phyloP scores from a whole-genome alignment of 495 filamentous ascomycete genomes.

The Cercophora newfieldiana region DNA sequence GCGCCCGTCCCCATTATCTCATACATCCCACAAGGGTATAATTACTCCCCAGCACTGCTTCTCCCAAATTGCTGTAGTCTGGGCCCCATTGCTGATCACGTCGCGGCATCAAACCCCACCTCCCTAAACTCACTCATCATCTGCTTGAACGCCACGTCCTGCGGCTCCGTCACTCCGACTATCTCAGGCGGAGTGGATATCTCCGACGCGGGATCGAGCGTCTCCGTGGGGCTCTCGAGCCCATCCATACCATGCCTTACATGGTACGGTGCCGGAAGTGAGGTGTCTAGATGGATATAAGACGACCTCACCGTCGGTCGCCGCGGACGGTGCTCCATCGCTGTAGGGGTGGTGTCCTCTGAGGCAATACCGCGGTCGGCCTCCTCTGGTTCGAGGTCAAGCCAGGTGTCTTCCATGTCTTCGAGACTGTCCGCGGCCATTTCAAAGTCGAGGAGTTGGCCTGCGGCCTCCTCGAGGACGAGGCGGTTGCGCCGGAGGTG shows the following conservation, averaged over 20 bases:
- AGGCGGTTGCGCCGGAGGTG: conserved; percentile 26
- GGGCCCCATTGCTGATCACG: no score
- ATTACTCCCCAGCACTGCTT: no score
- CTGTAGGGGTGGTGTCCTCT: not conserved
- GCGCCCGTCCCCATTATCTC: no score
- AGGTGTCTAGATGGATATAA: conserved; percentile 8
- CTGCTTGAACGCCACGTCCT: conserved; percentile 20
- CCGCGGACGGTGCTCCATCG: not conserved
- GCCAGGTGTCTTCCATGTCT: conserved; percentile 14
- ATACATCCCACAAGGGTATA: no score
- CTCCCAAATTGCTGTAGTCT: no score
- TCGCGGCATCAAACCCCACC: conserved; percentile 13
- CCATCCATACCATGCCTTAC: conserved; percentile 14
- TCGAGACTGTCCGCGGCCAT: conserved; percentile 14
- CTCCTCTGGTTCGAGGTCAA: not conserved
- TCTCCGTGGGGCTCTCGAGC: conserved; percentile 28
- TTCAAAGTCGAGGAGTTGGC: conserved; percentile 23
- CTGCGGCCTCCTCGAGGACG: conserved; percentile 21
- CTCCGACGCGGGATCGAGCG: conserved; percentile 32
- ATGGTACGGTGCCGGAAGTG: conserved; percentile 13
- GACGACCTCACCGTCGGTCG: conserved; percentile 29
- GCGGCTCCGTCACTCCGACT: not conserved
- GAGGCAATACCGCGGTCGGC: not conserved
- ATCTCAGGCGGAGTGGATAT: conserved; percentile 27
- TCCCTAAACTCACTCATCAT: conserved; percentile 22